Percentiles rank a stretch among this genome's conserved stretches.
These are phyloP conservation scores for Sarcodon aspratus DNA, from an alignment of 768 basidiomycete genomes.

Conservation along the genomic window DNA sequence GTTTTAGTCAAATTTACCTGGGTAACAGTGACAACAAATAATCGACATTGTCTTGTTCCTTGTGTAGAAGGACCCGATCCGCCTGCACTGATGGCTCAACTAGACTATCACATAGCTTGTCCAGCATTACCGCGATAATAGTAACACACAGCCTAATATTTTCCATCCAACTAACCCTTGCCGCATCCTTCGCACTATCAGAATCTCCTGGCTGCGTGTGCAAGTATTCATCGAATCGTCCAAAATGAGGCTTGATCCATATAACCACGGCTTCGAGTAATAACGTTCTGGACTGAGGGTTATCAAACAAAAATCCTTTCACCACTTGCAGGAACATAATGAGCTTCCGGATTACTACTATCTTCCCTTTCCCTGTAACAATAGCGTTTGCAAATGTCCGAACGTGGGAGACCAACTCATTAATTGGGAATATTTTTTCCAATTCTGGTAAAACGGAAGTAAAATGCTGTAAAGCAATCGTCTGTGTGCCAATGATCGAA, in stretches of 20 bases:
- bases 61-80: constrained; percentile 49
- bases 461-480: constrained; percentile 88
- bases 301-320: constrained; percentile 80
- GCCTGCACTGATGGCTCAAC: constrained; percentile 51
- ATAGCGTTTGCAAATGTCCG: constrained; percentile 84
- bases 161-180: constrained; percentile 84
- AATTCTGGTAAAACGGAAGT: constrained; percentile 86
- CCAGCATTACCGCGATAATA: constrained; percentile 80
- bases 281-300: constrained; percentile 61
- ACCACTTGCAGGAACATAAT: constrained; percentile 91
- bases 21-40: constrained; percentile 74
- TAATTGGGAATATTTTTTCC: constrained; percentile 63
- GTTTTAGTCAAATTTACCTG: constrained; percentile 34
- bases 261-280: constrained; percentile 81
- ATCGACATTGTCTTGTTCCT: constrained; percentile 91
- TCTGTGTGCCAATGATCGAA: constrained; percentile 93
- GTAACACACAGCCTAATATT: constrained; percentile 83
- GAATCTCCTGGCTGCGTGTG: constrained; percentile 54
- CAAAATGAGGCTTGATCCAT: constrained; percentile 95
- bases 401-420: constrained; percentile 79
- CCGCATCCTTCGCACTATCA: constrained; percentile 55
- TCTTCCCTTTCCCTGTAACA: constrained; percentile 68
- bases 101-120: constrained; percentile 76
- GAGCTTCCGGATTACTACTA: constrained; percentile 78
- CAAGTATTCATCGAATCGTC: constrained; percentile 76